Base-by-base conservation (phyloP, 2,329 filamentous ascomycete species). In the Verticillium isaacii region DNA sequence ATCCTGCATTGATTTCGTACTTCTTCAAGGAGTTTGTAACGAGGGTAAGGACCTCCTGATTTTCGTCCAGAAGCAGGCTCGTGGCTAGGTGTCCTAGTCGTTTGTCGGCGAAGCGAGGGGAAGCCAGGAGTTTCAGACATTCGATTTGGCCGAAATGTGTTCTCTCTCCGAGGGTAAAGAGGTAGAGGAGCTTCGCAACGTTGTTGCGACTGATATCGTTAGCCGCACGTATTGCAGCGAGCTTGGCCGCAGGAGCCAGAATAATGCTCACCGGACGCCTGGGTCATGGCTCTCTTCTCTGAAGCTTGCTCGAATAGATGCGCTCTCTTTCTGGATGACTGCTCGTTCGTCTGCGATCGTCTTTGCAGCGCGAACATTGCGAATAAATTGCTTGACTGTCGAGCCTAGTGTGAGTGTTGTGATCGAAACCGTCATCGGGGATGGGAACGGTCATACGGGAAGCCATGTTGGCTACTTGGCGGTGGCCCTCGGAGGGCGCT, bases 101-200 rank as follows among this genome's bases (percentile, higher is more conserved):
- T 81, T 99, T 99, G 82, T 99, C 95, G 68, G 95, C 95, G 73
- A 99, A 99, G 63, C 94, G 92, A 67, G 96, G 93, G 50, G 95
- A 99, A 62, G 95, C 95, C 62, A 99, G 86, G 58, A 99, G 86
- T 79, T 99, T 99, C 72, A 99, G 85, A 77, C 95, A 99, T 86
- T 99, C 95, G 74, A 99, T 99, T 82, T 99, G 95, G 59, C 95
- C 95, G 75, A 99, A 99, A 78, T 99, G 95, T 62, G 95, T 99
- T 71, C 95, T 87, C 79, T 99, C 95, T 66, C 95, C 95, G 52
- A 99, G 85, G 1, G 95, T 99, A 77, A 99, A 99, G 64, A 99
- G 91, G 75, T 99, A 99, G 45, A 99, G 86, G 39, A 99, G 87
- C 78, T 99, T 99, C 63, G 95, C 93, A 70, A 99, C 95, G 85